These are phyloP conservation scores for Sarocladium oryzae DNA, from an alignment of 2,329 filamentous ascomycete genomes.

Conservation along the genomic window DNA sequence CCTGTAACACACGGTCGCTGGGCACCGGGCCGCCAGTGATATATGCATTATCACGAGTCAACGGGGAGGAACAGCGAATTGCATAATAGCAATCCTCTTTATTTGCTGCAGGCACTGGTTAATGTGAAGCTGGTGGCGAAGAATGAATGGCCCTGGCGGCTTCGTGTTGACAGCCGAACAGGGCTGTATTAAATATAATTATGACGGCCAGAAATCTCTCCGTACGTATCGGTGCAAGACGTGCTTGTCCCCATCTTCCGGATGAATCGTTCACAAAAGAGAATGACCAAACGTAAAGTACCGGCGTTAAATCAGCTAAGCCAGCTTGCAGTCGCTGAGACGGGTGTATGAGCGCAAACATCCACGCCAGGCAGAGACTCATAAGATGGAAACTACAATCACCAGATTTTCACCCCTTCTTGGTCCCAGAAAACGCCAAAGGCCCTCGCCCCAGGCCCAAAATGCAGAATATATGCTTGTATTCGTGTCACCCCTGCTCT, in stretches of 20 bases:
- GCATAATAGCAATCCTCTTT: neutral
- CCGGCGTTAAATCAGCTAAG: too few relatives aligned
- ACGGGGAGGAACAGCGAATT: neutral
- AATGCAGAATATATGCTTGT: neutral
- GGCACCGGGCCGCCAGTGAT: constrained; percentile 16
- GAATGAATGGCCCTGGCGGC: neutral
- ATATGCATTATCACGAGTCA: neutral
- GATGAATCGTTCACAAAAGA: too few relatives aligned
- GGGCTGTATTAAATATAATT: neutral
- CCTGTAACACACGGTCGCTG: constrained; percentile 37
- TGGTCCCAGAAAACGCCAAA: neutral
- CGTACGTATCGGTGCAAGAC: too few relatives aligned
- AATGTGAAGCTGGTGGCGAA: neutral
- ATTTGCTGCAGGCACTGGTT: neutral
- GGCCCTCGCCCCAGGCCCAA: neutral
- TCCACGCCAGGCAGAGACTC: too few relatives aligned
- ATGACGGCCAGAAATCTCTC: neutral
- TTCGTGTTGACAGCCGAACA: neutral
- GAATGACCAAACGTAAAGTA: too few relatives aligned
- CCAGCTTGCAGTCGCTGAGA: too few relatives aligned
- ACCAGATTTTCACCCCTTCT: too few relatives aligned
- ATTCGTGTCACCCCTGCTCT: too few relatives aligned
- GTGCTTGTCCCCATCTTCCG: too few relatives aligned
- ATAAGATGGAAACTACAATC: too few relatives aligned
- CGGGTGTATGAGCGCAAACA: too few relatives aligned